Base-by-base conservation (phyloP, 352 stramenopile genomes). In the Phytophthora agathidicida region DNA sequence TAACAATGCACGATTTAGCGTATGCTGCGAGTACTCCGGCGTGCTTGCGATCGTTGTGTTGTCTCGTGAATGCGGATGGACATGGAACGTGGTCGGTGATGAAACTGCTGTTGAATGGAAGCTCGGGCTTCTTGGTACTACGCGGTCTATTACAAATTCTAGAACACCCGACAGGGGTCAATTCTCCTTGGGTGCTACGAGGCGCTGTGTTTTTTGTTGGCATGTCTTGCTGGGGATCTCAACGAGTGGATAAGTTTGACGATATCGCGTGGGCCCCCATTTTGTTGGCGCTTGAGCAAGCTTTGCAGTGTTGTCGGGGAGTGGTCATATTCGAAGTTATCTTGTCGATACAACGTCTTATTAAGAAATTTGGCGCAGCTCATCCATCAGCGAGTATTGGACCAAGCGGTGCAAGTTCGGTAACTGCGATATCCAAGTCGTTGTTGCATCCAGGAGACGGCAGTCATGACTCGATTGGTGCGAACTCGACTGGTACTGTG, bases 281-380 rank as follows among this genome's bases (percentile, higher is more conserved):
- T 24, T 58, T 96, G 5, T 42, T 90, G 19, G 77, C 82, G 9
- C 68, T 95, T 28, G 81, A 92, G 38, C 49, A 66, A 38, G 70
- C 79, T 23, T 54, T 95, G 36, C 41, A 83, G 37, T 91, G 80
- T 42, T 72, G 87, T 45, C 79, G 88, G 23, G 82, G 81, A 28
- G 78, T 95, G 19, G 87, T 96, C 7, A 81, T 95, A 22, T 95
- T 93, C 26, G 87, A 96, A 63, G 81, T 96, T 10, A 91, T 96
- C 19, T 65, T 96, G n/a, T 83, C 86, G 7, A 60, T 96, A 9
- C 87, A 95, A 39, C 82, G 87, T 16, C 60, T 96, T 17, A 83
- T 96, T 24, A 96, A 96, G 42, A 96, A 96, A 46, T 96, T 91
- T 65, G 87, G 87, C 27, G 43, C 52, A 26, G 31, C 23, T 30